Conservation (phyloP, 768 basidiomycete species). For the Leccinellum albellum region DNA sequence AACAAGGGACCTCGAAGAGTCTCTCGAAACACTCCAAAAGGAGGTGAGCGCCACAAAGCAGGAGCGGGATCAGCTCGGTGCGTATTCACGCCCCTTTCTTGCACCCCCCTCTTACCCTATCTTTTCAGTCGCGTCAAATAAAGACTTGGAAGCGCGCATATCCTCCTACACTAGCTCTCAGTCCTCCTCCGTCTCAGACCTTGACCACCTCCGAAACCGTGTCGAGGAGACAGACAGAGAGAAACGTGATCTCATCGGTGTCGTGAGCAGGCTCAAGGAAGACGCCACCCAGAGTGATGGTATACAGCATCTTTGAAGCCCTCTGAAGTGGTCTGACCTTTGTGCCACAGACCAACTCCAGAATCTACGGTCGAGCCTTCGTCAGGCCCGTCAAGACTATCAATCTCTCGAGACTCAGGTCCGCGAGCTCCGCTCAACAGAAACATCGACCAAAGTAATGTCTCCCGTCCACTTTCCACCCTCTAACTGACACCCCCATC, state of each 20-base stretch:
- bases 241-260: constrained; percentile 83
- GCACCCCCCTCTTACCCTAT: constrained; percentile 5
- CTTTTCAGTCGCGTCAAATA: constrained; percentile 41
- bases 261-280: constrained; percentile 79
- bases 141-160: constrained; percentile 52
- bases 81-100: constrained; percentile 21
- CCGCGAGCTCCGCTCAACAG: constrained; percentile 68
- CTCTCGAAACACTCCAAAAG: constrained; percentile 48
- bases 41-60: constrained; percentile 55
- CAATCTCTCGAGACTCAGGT: constrained; percentile 63
- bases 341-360: constrained; percentile 61
- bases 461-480: not conserved
- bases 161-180: constrained; percentile 54
- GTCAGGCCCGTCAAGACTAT: constrained; percentile 72
- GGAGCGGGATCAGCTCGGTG: constrained; percentile 68
- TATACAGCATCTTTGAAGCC: constrained; percentile 30
- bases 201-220: constrained; percentile 54
- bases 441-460: constrained; percentile 71
- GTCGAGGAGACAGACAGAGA: constrained; percentile 80
- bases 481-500: not conserved
- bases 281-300: constrained; percentile 74
- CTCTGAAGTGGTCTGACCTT: not conserved
- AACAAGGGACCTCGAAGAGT: constrained; percentile 52
- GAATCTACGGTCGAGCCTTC: constrained; percentile 61
- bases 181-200: constrained; percentile 58